A percentile compares a stretch with the other conserved stretches of the same genome.
phyloP scores from a whole-genome alignment of 495 filamentous ascomycete genomes.

The Lepidopterella palustris region DNA sequence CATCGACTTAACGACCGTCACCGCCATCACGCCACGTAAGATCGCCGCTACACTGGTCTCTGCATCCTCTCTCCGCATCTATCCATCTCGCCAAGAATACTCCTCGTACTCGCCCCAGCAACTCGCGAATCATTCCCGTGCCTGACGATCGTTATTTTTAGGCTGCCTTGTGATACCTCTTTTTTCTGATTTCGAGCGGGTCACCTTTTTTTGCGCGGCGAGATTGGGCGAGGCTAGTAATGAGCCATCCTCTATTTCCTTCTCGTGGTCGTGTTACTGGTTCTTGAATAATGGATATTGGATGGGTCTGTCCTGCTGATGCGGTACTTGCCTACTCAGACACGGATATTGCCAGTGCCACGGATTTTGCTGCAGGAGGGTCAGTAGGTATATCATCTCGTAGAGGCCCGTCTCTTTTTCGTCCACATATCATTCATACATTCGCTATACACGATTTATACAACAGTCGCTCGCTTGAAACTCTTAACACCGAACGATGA shows the following conservation, averaged over 20 bases:
- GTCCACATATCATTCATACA: not conserved
- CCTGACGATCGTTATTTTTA: not conserved
- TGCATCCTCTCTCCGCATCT: no score
- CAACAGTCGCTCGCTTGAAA: no score
- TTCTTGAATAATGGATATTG: not conserved
- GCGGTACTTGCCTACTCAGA: not conserved
- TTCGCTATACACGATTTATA: no score
- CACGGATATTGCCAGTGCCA: not conserved
- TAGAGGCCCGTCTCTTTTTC: no score
- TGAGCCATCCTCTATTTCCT: not conserved
- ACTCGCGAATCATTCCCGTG: not conserved
- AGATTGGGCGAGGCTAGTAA: not conserved
- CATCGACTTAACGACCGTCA: no score
- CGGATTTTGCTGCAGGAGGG: not conserved
- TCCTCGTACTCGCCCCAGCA: no score
- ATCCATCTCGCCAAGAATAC: no score
- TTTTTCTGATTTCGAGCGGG: not conserved
- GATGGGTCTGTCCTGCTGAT: not conserved
- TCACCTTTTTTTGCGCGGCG: not conserved
- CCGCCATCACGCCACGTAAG: no score
- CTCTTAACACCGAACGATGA: not conserved
- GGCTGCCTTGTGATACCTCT: not conserved
- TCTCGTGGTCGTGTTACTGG: not conserved
- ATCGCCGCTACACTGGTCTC: no score
- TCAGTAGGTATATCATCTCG: not conserved